Base-by-base conservation (phyloP, 2,329 filamentous ascomycete genomes). In the Penicillium sp. region DNA sequence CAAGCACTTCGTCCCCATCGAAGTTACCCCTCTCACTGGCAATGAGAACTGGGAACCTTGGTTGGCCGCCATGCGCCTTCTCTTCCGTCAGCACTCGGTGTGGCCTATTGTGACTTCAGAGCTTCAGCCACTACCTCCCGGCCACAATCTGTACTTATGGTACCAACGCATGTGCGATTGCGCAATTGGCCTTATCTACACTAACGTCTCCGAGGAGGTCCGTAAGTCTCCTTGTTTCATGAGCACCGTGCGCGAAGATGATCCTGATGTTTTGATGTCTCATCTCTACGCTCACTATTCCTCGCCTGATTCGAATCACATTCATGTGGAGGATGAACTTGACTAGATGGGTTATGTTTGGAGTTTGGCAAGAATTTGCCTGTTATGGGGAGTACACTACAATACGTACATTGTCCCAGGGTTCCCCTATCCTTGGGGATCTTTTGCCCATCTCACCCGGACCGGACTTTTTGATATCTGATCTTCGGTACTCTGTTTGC, bases 1-100 rank as follows among this genome's bases (percentile, higher is more conserved):
- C 16, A 58, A 58, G 11, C 57, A 58, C 28, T 45, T 43, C 14
- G 26, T 58, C 4, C 30, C 48, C 1, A 38, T 61, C 22, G 25
- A 40, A 1, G 16, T 58, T 14, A 16, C 37, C 4, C 28, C 30
- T 8, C 53, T 63, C 1, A 31, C 9, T 2, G 53, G 55, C n/a
- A 5, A 28, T 0, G 16, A 33, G 3, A 55, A 61, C 28, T 61
- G 28, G 12, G 5, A 6, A 0, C 0, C 10, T 7, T 61, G 61
- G 61, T 3, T 33, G 3, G 9, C 31, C 1, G 38, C 37, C 5
- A 56, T 61, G 8, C 25, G 56, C 3, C 16, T 58, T 1, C 37
- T 55, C 1, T 45, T 63, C 5, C 42, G 50, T 14, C 54, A 56
- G 42, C 58, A 58, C 42, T 46, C 41, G 30, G 46, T 60, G 26